Evolutionary conservation across 768 basidiomycete species (phyloP).

Genomic region (Leccinum aurantiacum): DNA sequence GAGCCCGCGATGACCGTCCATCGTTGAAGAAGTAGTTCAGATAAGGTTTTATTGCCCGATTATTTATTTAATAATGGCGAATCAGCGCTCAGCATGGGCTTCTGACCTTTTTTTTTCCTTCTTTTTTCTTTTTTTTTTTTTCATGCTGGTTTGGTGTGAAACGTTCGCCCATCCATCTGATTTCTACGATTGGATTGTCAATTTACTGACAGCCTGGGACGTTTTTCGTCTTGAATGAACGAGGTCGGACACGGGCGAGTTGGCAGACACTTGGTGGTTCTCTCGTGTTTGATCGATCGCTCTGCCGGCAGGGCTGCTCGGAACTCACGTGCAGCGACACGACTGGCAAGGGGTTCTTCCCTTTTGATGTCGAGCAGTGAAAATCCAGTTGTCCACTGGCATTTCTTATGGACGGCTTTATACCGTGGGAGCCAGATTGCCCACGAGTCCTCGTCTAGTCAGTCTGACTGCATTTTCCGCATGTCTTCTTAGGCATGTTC

Average conservation of each 20-base stretch:
- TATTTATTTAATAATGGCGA: conserved; percentile 17
- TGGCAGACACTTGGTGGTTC: background rate
- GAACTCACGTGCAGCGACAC: background rate
- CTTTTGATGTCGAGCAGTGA: background rate
- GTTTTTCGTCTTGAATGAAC: background rate
- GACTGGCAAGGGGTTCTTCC: background rate
- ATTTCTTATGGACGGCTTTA: background rate
- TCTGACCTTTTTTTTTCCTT: conserved; percentile 9
- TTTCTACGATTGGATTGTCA: conserved; percentile 11
- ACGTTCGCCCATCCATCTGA: background rate
- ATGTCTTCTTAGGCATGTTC: background rate
- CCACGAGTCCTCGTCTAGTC: background rate
- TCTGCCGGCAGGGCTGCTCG: conserved; percentile 1
- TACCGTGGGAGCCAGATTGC: background rate
- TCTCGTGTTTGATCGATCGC: conserved; percentile 1
- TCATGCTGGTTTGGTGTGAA: conserved; percentile 12
- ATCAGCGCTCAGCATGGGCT: conserved; percentile 21
- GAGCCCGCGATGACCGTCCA: conserved; percentile 18
- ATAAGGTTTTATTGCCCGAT: conserved; percentile 23
- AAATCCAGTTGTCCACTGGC: background rate
- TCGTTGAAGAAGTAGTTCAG: conserved; percentile 11
- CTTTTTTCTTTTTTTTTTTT: background rate
- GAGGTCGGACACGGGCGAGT: conserved; percentile 4
- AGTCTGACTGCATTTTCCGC: background rate
- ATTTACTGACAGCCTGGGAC: conserved; percentile 6